Conservation (phyloP, 306 rosid species). For the Morella rubra region DNA sequence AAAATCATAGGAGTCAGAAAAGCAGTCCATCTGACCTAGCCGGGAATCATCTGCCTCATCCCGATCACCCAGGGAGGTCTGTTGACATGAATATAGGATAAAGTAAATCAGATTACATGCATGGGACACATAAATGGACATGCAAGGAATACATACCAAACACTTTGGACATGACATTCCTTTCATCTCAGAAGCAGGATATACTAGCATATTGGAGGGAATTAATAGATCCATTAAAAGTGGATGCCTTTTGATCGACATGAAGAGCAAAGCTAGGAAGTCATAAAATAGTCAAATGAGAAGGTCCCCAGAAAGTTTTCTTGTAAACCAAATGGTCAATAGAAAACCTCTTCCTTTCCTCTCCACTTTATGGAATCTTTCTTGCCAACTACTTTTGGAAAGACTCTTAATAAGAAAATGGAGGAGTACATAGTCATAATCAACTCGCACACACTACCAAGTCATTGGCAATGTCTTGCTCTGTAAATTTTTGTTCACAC, state of each 20-base stretch:
- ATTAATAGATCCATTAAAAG: neutral
- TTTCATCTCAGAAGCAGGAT: neutral
- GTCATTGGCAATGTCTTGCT: neutral
- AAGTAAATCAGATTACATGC: constrained; percentile 1
- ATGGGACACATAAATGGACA: neutral
- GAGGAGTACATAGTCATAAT: neutral
- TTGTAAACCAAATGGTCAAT: neutral
- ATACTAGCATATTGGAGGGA: neutral
- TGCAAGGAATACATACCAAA: neutral
- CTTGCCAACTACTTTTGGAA: neutral
- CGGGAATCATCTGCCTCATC: too few species aligned
- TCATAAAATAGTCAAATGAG: neutral
- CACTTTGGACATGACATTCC: neutral
- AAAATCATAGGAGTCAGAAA: neutral
- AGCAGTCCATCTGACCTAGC: neutral
- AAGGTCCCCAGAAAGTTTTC: constrained; percentile 1
- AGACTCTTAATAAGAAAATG: neutral
- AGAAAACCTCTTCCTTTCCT: neutral
- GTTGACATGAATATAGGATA: neutral
- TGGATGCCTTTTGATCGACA: neutral
- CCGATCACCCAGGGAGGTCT: too few species aligned
- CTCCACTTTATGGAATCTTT: neutral
- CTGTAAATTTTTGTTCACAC: neutral
- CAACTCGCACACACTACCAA: neutral
- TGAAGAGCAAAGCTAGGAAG: neutral